Conservation (phyloP, 495 filamentous ascomycete genomes). For the Hypomontagnella monticulosa region DNA sequence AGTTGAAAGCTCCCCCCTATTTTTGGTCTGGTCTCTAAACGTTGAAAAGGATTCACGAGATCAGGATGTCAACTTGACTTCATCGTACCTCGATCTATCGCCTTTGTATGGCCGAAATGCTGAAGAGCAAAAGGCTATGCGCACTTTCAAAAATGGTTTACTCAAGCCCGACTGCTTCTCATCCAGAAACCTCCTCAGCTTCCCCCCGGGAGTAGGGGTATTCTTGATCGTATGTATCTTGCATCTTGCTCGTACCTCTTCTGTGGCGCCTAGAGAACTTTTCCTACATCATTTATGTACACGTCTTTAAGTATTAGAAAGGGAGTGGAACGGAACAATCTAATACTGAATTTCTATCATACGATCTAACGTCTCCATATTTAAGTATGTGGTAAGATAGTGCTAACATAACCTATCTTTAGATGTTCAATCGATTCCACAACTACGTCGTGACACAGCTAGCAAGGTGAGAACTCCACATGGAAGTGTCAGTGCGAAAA, state of each 20-base stretch:
- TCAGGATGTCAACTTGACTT: constrained; percentile 68
- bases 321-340: neutral
- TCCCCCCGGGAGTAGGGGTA: constrained; percentile 78
- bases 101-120: constrained; percentile 80
- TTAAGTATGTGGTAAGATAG: neutral
- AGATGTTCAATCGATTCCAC: constrained; percentile 79
- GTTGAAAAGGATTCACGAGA: constrained; percentile 44
- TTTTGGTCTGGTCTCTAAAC: constrained; percentile 2
- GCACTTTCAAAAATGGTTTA: constrained; percentile 75
- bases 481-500: neutral
- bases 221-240: constrained; percentile 37
- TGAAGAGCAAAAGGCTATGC: constrained; percentile 71
- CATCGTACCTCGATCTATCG: constrained; percentile 80
- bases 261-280: neutral
- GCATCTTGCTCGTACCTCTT: neutral
- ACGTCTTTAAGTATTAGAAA: too few relatives aligned
- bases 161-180: constrained; percentile 81
- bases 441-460: constrained; percentile 80
- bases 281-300: too few relatives aligned
- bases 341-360: neutral
- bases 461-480: constrained; percentile 42
- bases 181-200: constrained; percentile 73
- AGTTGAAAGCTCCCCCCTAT: neutral
- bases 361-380: neutral
- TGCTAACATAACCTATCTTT: neutral